Evolutionary conservation across 1,284 basidiomycete genomes (phyloP), one percentile per base, ranked within the genome.

Genomic region (Vanrija sp.): DNA sequence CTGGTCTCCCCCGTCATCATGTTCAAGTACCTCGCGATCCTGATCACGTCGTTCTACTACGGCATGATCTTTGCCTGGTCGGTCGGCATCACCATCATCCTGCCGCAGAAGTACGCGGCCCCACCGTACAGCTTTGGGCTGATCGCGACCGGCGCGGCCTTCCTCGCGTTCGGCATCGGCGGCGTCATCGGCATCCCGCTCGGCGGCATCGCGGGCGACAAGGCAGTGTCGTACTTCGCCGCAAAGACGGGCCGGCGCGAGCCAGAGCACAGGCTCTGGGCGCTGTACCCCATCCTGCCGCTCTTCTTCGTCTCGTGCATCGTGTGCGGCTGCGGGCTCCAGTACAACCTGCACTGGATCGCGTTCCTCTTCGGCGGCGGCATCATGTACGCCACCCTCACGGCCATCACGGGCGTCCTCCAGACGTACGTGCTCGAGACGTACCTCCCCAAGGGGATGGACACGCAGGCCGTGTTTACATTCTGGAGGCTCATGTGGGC

Each of bases 401-500:
- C 56, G 2, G 63, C 62, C 16, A 51, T 61, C 19, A 67, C 67
- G 6, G 65, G 62, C 48, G 50, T 67, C 24, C 48, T 66, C 16
- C 59, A 59, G 31, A 64, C 57, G 45, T 75, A 75, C 60, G 71
- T 73, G 24, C 60, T 74, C 54, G 75, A 76, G 56, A 58, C 57
- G 35, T 72, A 71, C 59, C 39, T 75, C 47, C 44, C 57, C 16
- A 53, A 62, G 36, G 61, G 64, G 0, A 69, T 71, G 54, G 68
- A 72, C 53, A 70, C 69, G 14, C 69, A 74, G 48, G 69, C 72
- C 20, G 67, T 69, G 31, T 76, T 73, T 61, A 68, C 68, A 53
- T 72, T 76, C 59, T 70, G 70, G 64, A 75, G 74, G 64, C 67
- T 63, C 51, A 62, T 68, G n/a, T 70, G 71, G 62, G 71, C 70